These are phyloP conservation scores for Teratosphaeria nubilosa DNA, from an alignment of 2,329 filamentous ascomycete species.

Conservation along the genomic window DNA sequence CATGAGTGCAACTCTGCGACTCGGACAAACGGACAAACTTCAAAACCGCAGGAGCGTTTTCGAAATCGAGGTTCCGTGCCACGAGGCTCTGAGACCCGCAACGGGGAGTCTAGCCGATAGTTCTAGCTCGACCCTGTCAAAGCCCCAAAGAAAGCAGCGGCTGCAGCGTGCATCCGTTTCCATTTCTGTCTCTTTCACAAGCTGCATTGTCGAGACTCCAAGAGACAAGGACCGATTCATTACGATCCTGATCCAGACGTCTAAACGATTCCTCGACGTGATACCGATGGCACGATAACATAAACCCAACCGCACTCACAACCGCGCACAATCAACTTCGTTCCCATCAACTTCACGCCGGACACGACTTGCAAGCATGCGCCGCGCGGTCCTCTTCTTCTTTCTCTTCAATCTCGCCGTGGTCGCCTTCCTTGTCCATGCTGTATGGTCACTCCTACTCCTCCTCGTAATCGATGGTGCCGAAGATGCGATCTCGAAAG, in stretches of 20 bases:
- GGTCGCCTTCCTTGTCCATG: slow-evolving; percentile 54
- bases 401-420: slow-evolving; percentile 55
- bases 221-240: neutral
- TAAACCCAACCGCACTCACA: neutral
- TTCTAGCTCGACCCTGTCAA: neutral
- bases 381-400: slow-evolving; percentile 52
- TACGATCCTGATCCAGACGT: neutral
- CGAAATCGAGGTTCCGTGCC: neutral
- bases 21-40: neutral
- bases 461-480: slow-evolving; percentile 59
- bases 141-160: neutral
- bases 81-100: neutral
- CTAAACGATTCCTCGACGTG: neutral
- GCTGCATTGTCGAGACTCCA: neutral
- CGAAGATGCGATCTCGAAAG: slow-evolving; percentile 54
- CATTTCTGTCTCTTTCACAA: neutral
- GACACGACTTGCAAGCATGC: slow-evolving; percentile 35
- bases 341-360: neutral
- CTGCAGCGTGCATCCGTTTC: neutral
- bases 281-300: neutral
- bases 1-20: too few relatives aligned
- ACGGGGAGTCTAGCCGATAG: neutral
- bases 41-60: neutral
- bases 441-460: slow-evolving; percentile 60
- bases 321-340: neutral